Evolutionary conservation across 345 rosid species (phyloP).

Genomic region (Clarkia xantiana): DNA sequence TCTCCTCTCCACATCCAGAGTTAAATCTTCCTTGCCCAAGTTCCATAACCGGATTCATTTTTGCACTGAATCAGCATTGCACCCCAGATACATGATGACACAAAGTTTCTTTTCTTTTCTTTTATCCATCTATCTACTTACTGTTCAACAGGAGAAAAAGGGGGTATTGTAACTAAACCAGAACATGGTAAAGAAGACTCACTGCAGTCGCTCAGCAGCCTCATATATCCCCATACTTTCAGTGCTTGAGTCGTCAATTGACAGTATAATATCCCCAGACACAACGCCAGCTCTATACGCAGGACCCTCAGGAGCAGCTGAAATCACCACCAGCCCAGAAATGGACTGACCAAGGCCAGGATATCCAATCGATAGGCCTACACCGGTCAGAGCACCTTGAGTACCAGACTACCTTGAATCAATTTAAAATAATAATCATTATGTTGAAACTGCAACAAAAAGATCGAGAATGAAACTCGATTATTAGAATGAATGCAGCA

Average conservation of each 20-base stretch:
- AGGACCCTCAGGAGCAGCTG: constrained; percentile 89
- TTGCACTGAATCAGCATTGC: too few relatives aligned
- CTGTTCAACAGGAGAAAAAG: too few relatives aligned
- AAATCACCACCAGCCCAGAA: constrained; percentile 67
- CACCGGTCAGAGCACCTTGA: constrained; percentile 88
- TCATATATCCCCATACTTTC: constrained; percentile 72
- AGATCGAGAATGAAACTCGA: neutral
- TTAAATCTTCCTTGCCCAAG: too few relatives aligned
- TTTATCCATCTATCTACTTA: too few relatives aligned
- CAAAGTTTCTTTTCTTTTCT: too few relatives aligned
- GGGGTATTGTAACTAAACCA: neutral
- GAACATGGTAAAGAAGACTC: constrained; percentile 11
- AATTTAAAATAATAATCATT: constrained; percentile 28
- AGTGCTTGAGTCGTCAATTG: constrained; percentile 49
- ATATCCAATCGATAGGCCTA: constrained; percentile 88
- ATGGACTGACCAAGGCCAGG: constrained; percentile 42
- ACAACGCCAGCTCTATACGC: constrained; percentile 68
- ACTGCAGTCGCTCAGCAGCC: constrained; percentile 90
- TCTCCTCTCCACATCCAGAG: too few relatives aligned
- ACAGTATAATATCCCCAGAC: constrained; percentile 68
- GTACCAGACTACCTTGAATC: constrained; percentile 97
- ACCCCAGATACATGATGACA: too few relatives aligned
- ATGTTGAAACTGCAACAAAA: neutral
- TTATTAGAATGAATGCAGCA: constrained; percentile 11
- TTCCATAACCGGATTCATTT: too few relatives aligned